Evolutionary conservation across 495 filamentous ascomycete species (phyloP).

Genomic region (Cercophora samala): DNA sequence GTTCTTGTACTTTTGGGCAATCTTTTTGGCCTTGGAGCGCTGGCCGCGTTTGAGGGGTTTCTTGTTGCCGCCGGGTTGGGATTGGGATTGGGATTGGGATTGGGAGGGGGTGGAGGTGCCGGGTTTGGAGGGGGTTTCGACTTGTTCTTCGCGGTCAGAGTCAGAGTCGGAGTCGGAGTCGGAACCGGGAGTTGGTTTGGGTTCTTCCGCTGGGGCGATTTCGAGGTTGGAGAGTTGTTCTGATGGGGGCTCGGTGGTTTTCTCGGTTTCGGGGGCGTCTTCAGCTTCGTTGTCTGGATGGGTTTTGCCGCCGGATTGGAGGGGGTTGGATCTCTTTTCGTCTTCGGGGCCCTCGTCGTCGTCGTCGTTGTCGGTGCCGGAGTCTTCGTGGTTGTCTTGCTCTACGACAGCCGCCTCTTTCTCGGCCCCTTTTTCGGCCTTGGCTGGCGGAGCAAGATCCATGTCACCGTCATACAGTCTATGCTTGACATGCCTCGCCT

Average conservation of each 20-base stretch:
- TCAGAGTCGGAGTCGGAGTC: slow-evolving; percentile 8
- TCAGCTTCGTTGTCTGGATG: neutral
- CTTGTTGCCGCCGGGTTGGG: slow-evolving; percentile 32
- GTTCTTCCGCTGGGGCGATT: slow-evolving; percentile 6
- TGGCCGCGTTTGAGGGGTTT: slow-evolving; percentile 66
- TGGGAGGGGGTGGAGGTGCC: slow-evolving; percentile 14
- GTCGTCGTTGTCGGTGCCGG: slow-evolving; percentile 34
- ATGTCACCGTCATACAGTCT: slow-evolving; percentile 51
- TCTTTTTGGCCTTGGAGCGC: slow-evolving; percentile 79
- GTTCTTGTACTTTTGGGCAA: slow-evolving; percentile 83
- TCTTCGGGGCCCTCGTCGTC: slow-evolving; percentile 38
- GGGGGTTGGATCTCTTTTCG: slow-evolving; percentile 39
- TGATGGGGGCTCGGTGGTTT: slow-evolving; percentile 22
- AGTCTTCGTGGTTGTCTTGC: slow-evolving; percentile 32
- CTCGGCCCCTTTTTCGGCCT: slow-evolving; percentile 9
- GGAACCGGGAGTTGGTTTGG: slow-evolving; percentile 21
- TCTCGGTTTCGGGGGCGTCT: too few species aligned
- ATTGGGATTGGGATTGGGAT: neutral
- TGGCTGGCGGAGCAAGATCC: slow-evolving; percentile 13
- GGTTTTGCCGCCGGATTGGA: slow-evolving; percentile 40
- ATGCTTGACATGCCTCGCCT: slow-evolving; percentile 72
- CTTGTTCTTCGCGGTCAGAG: neutral
- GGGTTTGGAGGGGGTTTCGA: slow-evolving; percentile 1
- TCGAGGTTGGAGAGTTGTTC: slow-evolving; percentile 38
- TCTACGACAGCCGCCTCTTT: slow-evolving; percentile 29